A percentile compares a stretch with the other conserved stretches of the same genome.
Conservation (phyloP, 2,329 filamentous ascomycete genomes). For the Arthrobotrys iridis region DNA sequence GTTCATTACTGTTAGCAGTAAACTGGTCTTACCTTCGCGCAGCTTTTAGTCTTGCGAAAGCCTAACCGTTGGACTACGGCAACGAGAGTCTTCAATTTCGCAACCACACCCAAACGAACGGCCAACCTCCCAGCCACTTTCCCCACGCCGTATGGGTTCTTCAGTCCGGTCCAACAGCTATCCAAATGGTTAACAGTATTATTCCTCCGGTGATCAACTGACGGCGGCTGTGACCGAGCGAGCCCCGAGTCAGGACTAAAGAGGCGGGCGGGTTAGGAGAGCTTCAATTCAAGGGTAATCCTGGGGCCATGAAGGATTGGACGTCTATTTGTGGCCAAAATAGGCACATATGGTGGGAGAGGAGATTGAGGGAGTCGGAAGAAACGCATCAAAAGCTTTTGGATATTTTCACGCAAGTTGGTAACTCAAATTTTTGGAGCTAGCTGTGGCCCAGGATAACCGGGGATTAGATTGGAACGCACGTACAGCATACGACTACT, state of each 20-base stretch:
- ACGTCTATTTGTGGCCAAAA: not conserved
- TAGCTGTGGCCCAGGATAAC: not conserved
- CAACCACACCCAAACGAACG: not conserved
- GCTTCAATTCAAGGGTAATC: conserved; percentile 34
- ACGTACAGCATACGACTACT: not conserved
- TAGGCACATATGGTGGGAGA: not conserved
- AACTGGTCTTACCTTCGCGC: too few relatives aligned
- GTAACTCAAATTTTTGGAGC: not conserved
- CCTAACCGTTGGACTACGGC: not conserved
- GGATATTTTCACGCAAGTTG: not conserved
- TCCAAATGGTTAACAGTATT: not conserved
- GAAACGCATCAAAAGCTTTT: not conserved
- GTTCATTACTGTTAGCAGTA: not conserved
- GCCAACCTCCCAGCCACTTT: conserved; percentile 11
- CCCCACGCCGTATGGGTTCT: not conserved
- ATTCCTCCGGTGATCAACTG: not conserved
- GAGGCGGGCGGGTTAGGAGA: conserved; percentile 23
- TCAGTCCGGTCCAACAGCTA: conserved; percentile 16
- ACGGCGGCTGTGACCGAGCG: conserved; percentile 10
- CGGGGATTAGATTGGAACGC: not conserved
- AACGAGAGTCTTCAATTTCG: conserved; percentile 1
- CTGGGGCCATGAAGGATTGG: not conserved
- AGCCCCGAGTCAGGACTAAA: conserved; percentile 1
- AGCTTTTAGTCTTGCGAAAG: too few relatives aligned
- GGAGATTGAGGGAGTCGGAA: not conserved